phyloP scores from a whole-genome alignment of 352 stramenopile genomes.

The Phytophthora colocasiae region DNA sequence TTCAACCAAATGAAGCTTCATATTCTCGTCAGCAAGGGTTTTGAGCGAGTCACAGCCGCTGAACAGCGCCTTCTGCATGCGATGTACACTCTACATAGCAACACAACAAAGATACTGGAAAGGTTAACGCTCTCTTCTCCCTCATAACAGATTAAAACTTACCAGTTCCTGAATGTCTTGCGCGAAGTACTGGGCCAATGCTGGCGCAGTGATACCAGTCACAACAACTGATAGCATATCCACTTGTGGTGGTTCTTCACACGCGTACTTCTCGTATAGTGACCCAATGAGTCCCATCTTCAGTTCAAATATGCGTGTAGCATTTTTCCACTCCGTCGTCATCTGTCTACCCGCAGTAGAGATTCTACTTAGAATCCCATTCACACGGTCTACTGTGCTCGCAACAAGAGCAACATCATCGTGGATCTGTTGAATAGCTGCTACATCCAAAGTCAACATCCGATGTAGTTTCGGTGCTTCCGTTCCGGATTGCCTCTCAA shows the following conservation, averaged over 20 bases:
- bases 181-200: conserved; percentile 79
- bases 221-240: conserved; percentile 77
- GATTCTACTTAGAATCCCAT: conserved; percentile 44
- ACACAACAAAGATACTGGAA: conserved; percentile 1
- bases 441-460: conserved; percentile 51
- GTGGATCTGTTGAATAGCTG: conserved; percentile 31
- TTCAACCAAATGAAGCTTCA: conserved; percentile 49
- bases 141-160: conserved; percentile 11
- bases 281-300: conserved; percentile 78
- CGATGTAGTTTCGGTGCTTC: conserved; percentile 25
- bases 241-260: conserved; percentile 64
- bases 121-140: not conserved
- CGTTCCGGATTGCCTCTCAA: not conserved
- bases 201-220: conserved; percentile 65
- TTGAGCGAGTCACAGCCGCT: conserved; percentile 51
- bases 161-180: conserved; percentile 88
- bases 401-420: conserved; percentile 46
- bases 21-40: conserved; percentile 36
- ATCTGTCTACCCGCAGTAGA: conserved; percentile 47
- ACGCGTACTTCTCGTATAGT: conserved; percentile 84
- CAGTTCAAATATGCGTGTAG: conserved; percentile 77
- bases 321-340: conserved; percentile 74
- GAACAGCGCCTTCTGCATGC: conserved; percentile 63
- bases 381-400: conserved; percentile 30
- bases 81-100: conserved; percentile 52